Evolutionary conservation across 768 basidiomycete species (phyloP).

Genomic region (Tylopilus plumbeoviolaceoides): DNA sequence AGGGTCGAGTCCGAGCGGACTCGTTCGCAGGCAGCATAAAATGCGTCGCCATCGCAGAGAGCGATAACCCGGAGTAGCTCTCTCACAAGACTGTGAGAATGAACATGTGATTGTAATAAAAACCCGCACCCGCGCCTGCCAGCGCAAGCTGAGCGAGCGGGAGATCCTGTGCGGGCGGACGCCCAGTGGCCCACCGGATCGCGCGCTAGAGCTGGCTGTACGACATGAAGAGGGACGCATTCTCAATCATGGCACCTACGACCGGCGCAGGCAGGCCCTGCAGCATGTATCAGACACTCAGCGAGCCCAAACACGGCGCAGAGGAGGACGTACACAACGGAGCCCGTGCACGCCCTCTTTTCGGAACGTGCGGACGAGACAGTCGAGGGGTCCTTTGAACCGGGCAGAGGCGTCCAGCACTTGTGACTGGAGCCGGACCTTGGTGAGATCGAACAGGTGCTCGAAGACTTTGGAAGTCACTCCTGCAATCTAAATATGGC

Average conservation of each 20-base stretch:
- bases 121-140: conserved; percentile 84
- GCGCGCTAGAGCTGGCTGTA: conserved; percentile 73
- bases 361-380: conserved; percentile 73
- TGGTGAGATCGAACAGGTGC: conserved; percentile 94
- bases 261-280: conserved; percentile 91
- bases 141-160: conserved; percentile 67
- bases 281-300: background rate
- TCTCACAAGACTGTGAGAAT: too few species aligned
- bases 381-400: conserved; percentile 87
- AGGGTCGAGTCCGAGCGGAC: too few species aligned
- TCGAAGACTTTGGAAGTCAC: conserved; percentile 85
- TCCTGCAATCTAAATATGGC: conserved; percentile 60
- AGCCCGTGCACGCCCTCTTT: conserved; percentile 82
- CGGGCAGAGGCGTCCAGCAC: conserved; percentile 64
- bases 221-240: conserved; percentile 81
- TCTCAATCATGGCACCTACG: conserved; percentile 89
- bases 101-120: too few species aligned
- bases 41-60: too few species aligned
- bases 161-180: conserved; percentile 38
- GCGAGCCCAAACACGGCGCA: too few species aligned
- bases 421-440: conserved; percentile 91
- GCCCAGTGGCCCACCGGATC: conserved; percentile 43
- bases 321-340: conserved; percentile 63
- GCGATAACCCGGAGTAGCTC: too few species aligned
- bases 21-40: too few species aligned